These are phyloP conservation scores for Endotrypanum monterogeii DNA, from an alignment of 208 protist genomes.

Conservation along the genomic window DNA sequence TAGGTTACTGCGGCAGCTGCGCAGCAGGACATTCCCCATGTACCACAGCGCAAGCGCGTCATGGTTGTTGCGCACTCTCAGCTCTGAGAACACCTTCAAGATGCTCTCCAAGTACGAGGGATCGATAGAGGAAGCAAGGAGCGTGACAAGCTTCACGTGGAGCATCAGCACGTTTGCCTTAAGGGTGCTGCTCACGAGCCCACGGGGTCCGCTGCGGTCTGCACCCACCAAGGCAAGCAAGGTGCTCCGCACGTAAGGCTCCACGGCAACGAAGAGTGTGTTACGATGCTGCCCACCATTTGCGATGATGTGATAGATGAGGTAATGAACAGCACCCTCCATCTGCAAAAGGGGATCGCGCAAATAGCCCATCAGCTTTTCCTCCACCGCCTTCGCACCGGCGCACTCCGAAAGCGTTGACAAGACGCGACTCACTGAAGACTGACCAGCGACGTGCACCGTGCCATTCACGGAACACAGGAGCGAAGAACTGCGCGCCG, in stretches of 20 bases:
- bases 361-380: slow-evolving; percentile 71
- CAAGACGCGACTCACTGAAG: slow-evolving; percentile 72
- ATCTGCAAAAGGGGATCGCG: slow-evolving; percentile 79
- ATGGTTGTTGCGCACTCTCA: slow-evolving; percentile 84
- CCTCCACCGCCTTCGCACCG: slow-evolving; percentile 67
- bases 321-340: slow-evolving; percentile 79
- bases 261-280: slow-evolving; percentile 73
- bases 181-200: slow-evolving; percentile 72
- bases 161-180: slow-evolving; percentile 90
- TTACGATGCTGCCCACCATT: slow-evolving; percentile 89
- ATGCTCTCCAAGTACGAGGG: slow-evolving; percentile 86
- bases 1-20: slow-evolving; percentile 75
- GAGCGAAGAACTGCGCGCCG: slow-evolving; percentile 54
- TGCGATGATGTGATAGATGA: slow-evolving; percentile 82
- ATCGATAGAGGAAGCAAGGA: slow-evolving; percentile 76
- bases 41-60: slow-evolving; percentile 89
- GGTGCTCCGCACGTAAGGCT: slow-evolving; percentile 90
- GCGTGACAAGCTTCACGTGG: slow-evolving; percentile 83
- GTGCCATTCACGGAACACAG: slow-evolving; percentile 82
- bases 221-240: slow-evolving; percentile 74
- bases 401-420: slow-evolving; percentile 86
- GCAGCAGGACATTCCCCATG: slow-evolving; percentile 86
- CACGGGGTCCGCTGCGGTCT: slow-evolving; percentile 47
- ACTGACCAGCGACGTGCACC: slow-evolving; percentile 76
- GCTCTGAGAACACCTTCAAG: slow-evolving; percentile 75